These are phyloP conservation scores for Elaphomyces granulatus DNA, from an alignment of 495 filamentous ascomycete species.

Conservation along the genomic window DNA sequence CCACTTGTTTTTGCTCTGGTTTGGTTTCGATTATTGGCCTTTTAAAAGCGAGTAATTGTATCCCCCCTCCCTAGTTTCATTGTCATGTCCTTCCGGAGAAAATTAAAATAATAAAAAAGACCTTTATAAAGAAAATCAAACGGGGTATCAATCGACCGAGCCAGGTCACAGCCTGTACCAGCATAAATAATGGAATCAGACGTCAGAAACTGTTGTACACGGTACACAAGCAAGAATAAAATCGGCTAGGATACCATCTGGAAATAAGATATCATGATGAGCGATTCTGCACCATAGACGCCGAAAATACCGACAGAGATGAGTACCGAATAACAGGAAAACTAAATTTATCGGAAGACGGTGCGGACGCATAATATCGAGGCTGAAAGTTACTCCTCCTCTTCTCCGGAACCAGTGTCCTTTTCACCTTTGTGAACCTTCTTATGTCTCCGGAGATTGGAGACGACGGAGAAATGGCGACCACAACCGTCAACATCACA, in stretches of 20 bases:
- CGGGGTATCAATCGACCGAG: constrained; percentile 22
- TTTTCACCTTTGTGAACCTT: constrained; percentile 90
- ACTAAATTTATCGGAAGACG: constrained; percentile 6
- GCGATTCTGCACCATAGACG: constrained; percentile 2
- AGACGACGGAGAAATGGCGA: constrained; percentile 94
- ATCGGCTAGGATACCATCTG: constrained; percentile 4
- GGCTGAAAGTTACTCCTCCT: constrained; percentile 27
- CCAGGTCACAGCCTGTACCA: constrained; percentile 5
- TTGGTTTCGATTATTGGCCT: too few relatives aligned
- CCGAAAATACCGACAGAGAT: constrained; percentile 7
- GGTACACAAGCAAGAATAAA: constrained; percentile 5
- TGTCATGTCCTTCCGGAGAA: constrained; percentile 15
- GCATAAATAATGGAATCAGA: constrained; percentile 13
- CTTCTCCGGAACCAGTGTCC: constrained; percentile 29
- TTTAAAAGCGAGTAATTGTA: too few relatives aligned
- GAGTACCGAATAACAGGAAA: constrained; percentile 8
- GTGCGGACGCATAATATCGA: neutral
- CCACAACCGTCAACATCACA: constrained; percentile 95
- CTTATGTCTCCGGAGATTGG: constrained; percentile 84
- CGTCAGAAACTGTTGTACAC: constrained; percentile 35
- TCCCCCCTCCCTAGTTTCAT: constrained; percentile 17
- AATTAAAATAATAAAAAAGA: too few relatives aligned
- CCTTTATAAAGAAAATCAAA: constrained; percentile 9
- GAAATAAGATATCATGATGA: constrained; percentile 8
- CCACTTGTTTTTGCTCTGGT: too few relatives aligned